Conservation (phyloP, 192 early-diverging fungal species). For the Coemansia sp. region DNA sequence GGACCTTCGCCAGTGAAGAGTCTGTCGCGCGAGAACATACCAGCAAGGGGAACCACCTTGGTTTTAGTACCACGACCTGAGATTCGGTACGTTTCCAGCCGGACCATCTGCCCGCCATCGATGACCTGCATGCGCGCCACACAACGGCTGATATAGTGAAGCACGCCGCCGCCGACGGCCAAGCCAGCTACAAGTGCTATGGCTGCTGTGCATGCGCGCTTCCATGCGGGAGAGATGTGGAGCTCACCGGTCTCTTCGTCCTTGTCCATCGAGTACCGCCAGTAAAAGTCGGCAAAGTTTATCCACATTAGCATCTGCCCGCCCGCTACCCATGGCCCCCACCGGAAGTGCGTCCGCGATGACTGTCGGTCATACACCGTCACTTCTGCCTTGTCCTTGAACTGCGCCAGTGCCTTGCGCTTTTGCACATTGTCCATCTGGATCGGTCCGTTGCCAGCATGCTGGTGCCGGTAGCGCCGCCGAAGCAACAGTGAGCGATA, state of each 20-base stretch:
- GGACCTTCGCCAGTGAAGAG: slow-evolving; percentile 38
- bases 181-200: slow-evolving; percentile 34
- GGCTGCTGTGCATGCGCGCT: slow-evolving; percentile 33
- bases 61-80: slow-evolving; percentile 25
- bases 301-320: slow-evolving; percentile 52
- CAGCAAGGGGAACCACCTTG: slow-evolving; percentile 18
- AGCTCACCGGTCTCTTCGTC: slow-evolving; percentile 43
- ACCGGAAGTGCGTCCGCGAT: slow-evolving; percentile 32
- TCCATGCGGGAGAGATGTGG: slow-evolving; percentile 32
- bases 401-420: slow-evolving; percentile 33
- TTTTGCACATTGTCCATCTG: slow-evolving; percentile 27
- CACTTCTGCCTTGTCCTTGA: slow-evolving; percentile 19
- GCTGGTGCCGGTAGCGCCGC: neutral
- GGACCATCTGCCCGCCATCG: slow-evolving; percentile 28
- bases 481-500: neutral
- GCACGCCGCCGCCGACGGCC: slow-evolving; percentile 35
- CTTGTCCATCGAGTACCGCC: slow-evolving; percentile 46
- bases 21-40: slow-evolving; percentile 36
- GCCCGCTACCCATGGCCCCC: slow-evolving; percentile 50
- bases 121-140: slow-evolving; percentile 34
- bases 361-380: slow-evolving; percentile 28
- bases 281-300: slow-evolving; percentile 58
- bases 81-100: slow-evolving; percentile 35
- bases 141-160: slow-evolving; percentile 46
- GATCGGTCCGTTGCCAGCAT: neutral